These are phyloP conservation scores for Fusarium circinatum DNA, from an alignment of 2,329 filamentous ascomycete genomes.

Conservation along the genomic window DNA sequence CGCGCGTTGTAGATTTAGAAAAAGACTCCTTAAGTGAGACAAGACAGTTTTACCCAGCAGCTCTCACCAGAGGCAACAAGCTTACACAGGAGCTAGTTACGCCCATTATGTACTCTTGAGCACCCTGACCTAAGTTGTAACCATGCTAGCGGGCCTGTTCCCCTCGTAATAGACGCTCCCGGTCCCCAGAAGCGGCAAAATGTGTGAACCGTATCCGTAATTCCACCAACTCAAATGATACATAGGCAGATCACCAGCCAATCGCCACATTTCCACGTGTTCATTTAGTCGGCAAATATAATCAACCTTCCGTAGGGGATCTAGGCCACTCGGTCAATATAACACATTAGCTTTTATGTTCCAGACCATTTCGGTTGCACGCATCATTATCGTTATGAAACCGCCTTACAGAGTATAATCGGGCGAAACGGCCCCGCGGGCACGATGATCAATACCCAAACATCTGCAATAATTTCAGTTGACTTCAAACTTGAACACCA, in stretches of 20 bases:
- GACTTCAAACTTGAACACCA: background rate
- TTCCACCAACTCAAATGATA: slow-evolving; percentile 6
- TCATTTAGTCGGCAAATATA: background rate
- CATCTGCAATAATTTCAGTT: slow-evolving; percentile 1
- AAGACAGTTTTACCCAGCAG: background rate
- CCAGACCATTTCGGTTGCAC: slow-evolving; percentile 12
- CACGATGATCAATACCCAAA: background rate
- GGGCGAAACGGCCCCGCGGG: background rate
- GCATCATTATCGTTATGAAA: background rate
- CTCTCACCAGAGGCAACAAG: background rate
- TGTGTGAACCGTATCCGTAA: slow-evolving; percentile 5
- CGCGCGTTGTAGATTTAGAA: slow-evolving; percentile 11
- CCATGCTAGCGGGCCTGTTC: slow-evolving; percentile 3
- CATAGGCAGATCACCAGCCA: slow-evolving; percentile 20
- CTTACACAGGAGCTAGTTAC: background rate
- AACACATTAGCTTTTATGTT: background rate
- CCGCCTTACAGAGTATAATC: background rate
- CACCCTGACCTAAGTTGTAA: background rate
- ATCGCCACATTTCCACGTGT: slow-evolving; percentile 17
- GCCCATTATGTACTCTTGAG: background rate
- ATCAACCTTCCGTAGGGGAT: no score
- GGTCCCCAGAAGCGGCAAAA: background rate
- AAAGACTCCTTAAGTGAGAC: slow-evolving; percentile 12
- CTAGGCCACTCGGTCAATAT: no score
- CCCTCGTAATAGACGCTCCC: slow-evolving; percentile 2